Evolutionary conservation across 2,329 filamentous ascomycete species (phyloP), one percentile per base, ranked within the genome.

Genomic region (Penicillium sp.): DNA sequence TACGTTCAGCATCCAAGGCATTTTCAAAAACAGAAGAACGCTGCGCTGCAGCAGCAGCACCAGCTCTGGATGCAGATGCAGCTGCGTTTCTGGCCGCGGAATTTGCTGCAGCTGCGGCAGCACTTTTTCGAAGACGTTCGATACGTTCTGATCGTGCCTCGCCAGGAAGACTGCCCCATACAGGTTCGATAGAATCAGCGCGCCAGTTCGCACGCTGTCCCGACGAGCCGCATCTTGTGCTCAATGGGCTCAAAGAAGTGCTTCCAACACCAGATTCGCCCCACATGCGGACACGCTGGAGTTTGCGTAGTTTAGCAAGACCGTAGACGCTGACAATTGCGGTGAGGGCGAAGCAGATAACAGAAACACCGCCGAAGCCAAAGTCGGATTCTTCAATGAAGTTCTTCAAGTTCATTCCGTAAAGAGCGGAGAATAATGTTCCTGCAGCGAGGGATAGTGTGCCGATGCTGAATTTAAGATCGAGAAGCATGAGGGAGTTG

Each of bases 341-440:
- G 14, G 90, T 91, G 73, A 93, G 87, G 55, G 88, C 68, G 55
- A 88, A 83, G 56, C 90, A 96, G 59, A 84, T 79, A 19, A 79
- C 81, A 2, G 89, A 91, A 58, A 99, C 87, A 53, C 85, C 85
- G 47, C 82, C 83, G 73, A 99, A 98, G 11, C 93, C 95, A 74
- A 91, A 84, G 74, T 91, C 85, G 1, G 90, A 93, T 72, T 98
- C 93, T 79, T 99, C 95, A 67, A 98, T 91, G 75, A 97, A 98
- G 77, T 98, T 98, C 73, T 97, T 96, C 63, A 99, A 81, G 79
- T 99, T 99, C 93, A 98, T 98, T 67, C 95, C 95, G 82, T 98
- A 99, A n/a, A 99, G 86, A n/a, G 93, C 93, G 9, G 95, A 96
- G 68, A 97, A 84, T 71, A 98, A 96, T 49, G 95, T 97, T 54